Evolutionary conservation across 192 early-diverging fungal genomes (phyloP), one percentile per base, ranked within the genome.

Genomic region (Linnemannia elongata): DNA sequence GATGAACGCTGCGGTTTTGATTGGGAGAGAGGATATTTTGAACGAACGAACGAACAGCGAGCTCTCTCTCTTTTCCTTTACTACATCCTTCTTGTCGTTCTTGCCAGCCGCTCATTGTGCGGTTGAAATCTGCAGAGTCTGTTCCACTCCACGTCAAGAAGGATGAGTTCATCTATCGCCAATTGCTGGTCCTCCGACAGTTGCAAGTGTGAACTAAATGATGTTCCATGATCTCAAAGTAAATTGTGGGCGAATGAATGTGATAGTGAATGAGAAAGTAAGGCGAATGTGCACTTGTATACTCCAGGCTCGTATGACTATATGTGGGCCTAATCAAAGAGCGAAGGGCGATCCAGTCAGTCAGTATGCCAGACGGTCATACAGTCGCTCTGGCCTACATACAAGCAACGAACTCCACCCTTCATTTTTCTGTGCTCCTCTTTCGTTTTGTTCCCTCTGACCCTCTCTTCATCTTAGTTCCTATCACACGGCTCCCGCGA

Each of bases 401-500:
- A 66, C 60, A 33, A 27, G 44, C 44, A 60, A 24, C 0, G 27
- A 33, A 66, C 60, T 66, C 30, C 55, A n/a, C 55, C n/a, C 27
- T 63, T 27, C 13, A 30, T 33, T 66, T 66, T 27, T 66, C 60
- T 66, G 60, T 66, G 27, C 27, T 66, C 60, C 60, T 17, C 0
- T 10, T 30, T 12, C 13, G 13, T 30, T 12, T 30, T 13, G 3
- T 33, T 30, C 60, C 0, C 27, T 45, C 44, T 45, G 44, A 15
- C 44, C 13, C 44, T 33, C 57, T 63, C 27, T 66, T 12, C 60
- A 66, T 35, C 27, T 33, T 12, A 15, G 27, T 66, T 35, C 60
- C 60, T 66, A 27, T 66, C 55, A 60, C 30, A 66, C 60, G 60
- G 60, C 60, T 66, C 60, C 60, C 60, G 35, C 60, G 30, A 66